Base-by-base conservation (phyloP, 2,329 filamentous ascomycete genomes). In the Xylariales sp. region DNA sequence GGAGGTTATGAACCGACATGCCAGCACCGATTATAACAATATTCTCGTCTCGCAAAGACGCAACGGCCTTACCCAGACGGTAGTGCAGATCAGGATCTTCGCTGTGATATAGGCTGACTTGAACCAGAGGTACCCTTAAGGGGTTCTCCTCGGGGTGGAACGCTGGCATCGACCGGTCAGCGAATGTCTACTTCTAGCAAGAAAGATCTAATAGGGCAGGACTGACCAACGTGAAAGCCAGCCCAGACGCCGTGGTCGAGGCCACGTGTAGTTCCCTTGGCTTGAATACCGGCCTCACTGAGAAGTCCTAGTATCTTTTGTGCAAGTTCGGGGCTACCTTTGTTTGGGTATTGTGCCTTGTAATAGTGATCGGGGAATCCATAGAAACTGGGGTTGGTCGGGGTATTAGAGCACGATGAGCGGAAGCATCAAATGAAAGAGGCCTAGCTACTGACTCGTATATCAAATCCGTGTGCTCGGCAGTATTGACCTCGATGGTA, bases 1-100 rank as follows among this genome's bases (percentile, higher is more conserved):
- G 67, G 24, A 85, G 63, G 48, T 86, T 86, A 50, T 86, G 83
- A 16, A 85, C 84, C 1, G 83, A 81, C 83, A 88, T 88, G 10
- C 85, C 85, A 1, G 82, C 83, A 17, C 76, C 76, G 31, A 89
- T 75, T 42, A 89, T 79, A 33, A 83, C 67, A 36, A 88, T 70
- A 14, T 76, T 76, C 38, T 85, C 74, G 13, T 85, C 78, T 13
- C 85, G 74, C 2, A 89, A 69, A n/a, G 69, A 60, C 7, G 76
- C 63, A 3, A 89, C 66, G 2, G 84, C 83, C 40, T 75, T 69
- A 2, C 85, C 85, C 2, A 89, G 72, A 4, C 66, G 67, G 58
- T 82, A 84, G 55, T 89, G 85, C 52, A 75, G 69, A 42, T 74
- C 67, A 0, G 81, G 75, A 41, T 85, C 75, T 46, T 85, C 79